A percentile compares a stretch with the other conserved stretches of the same genome.
Evolutionary conservation across 2,329 filamentous ascomycete species (phyloP).

Genomic region (Diaporthe batatas): DNA sequence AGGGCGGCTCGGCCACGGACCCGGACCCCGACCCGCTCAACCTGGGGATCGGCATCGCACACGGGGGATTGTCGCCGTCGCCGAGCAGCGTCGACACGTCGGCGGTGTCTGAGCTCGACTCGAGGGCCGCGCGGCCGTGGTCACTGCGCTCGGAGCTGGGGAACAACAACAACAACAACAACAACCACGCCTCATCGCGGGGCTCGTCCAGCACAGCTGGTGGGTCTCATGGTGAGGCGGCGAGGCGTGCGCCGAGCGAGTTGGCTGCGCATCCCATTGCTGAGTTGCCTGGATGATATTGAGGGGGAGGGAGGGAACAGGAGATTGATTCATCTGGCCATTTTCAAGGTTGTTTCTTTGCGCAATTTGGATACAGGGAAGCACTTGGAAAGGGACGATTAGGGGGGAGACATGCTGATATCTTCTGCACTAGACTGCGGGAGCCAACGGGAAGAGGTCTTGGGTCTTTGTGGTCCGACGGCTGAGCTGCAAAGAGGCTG

Average conservation of each 20-base stretch:
- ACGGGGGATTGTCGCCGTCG: neutral
- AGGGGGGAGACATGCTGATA: too few species aligned
- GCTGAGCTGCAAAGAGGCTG: constrained; percentile 10
- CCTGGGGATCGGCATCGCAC: constrained; percentile 29
- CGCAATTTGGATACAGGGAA: neutral
- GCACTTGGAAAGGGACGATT: neutral
- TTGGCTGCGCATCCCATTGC: constrained; percentile 22
- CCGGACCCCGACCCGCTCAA: constrained; percentile 22
- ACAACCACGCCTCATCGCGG: neutral
- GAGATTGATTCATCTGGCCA: neutral
- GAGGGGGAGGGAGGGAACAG: too few species aligned
- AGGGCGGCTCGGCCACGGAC: constrained; percentile 8
- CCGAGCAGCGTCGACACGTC: constrained; percentile 15
- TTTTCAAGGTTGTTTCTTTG: neutral
- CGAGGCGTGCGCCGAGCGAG: constrained; percentile 28
- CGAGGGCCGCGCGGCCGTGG: constrained; percentile 44
- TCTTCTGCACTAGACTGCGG: neutral
- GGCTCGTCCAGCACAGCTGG: neutral
- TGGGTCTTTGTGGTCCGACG: neutral
- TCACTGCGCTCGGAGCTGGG: constrained; percentile 45
- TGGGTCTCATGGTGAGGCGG: neutral
- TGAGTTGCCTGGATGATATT: constrained; percentile 38
- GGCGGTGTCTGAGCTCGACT: constrained; percentile 43
- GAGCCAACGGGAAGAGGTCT: neutral
- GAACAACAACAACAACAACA: neutral